phyloP scores from a whole-genome alignment of 2,329 filamentous ascomycete species.

The Coleophoma eucalyptorum region DNA sequence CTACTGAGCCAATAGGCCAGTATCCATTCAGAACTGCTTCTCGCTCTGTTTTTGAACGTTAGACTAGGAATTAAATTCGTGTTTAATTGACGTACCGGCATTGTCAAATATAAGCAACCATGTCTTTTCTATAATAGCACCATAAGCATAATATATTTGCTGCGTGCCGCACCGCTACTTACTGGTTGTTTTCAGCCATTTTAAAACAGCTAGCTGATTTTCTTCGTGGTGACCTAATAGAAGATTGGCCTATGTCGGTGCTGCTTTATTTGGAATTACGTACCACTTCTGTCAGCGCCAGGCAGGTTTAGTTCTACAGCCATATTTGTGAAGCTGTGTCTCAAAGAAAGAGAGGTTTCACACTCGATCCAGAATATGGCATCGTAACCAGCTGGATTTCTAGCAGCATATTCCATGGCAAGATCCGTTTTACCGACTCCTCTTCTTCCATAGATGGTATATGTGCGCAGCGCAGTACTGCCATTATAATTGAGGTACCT shows the following conservation, averaged over 20 bases:
- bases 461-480: constrained; percentile 12
- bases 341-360: constrained; percentile 17
- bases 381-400: constrained; percentile 14
- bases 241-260: not conserved
- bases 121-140: constrained; percentile 1
- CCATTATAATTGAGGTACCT: constrained; percentile 8
- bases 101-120: constrained; percentile 18
- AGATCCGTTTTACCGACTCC: constrained; percentile 22
- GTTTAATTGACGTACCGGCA: constrained; percentile 6
- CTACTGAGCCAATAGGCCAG: constrained; percentile 17
- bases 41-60: constrained; percentile 6
- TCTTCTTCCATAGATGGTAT: constrained; percentile 20
- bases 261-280: not conserved
- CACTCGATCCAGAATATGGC: constrained; percentile 25
- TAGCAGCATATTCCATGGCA: constrained; percentile 17
- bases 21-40: constrained; percentile 17
- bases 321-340: constrained; percentile 24
- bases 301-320: constrained; percentile 19
- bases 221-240: constrained; percentile 11
- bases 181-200: constrained; percentile 15
- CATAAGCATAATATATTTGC: not conserved
- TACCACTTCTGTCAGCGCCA: constrained; percentile 13
- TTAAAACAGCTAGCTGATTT: constrained; percentile 10
- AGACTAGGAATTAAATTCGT: not conserved
- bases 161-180: not conserved